Percentiles rank a stretch among this genome's conserved stretches.
These are phyloP conservation scores for Alternaria longipes DNA, from an alignment of 2,329 filamentous ascomycete genomes.

Conservation along the genomic window DNA sequence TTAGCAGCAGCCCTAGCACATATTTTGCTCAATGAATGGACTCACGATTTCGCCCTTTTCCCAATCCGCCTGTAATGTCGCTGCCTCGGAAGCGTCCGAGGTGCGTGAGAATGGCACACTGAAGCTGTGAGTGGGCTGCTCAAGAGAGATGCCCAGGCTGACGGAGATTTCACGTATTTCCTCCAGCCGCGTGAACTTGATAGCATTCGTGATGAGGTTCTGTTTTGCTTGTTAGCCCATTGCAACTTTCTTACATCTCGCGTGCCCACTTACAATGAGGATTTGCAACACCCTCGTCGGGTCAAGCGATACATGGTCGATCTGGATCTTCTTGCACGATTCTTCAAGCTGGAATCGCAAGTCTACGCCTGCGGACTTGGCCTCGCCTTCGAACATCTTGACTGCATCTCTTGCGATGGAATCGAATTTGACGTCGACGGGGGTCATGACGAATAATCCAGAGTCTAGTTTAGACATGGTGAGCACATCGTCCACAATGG, in stretches of 20 bases:
- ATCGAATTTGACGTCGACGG: conserved; percentile 50
- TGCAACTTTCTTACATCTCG: too few species aligned
- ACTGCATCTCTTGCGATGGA: conserved; percentile 46
- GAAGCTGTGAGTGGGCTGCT: conserved; percentile 44
- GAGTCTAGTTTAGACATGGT: conserved; percentile 55
- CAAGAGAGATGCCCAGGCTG: conserved; percentile 42
- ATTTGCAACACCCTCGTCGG: conserved; percentile 55
- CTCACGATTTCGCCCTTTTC: conserved; percentile 35
- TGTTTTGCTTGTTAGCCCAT: too few species aligned
- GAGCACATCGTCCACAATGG: conserved; percentile 53
- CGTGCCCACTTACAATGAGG: conserved; percentile 20
- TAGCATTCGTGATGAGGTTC: conserved; percentile 54
- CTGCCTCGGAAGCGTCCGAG: conserved; percentile 20
- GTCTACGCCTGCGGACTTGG: conserved; percentile 40
- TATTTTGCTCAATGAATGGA: neutral
- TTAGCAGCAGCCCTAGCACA: neutral
- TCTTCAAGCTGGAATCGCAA: conserved; percentile 46
- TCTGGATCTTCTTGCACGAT: conserved; percentile 44
- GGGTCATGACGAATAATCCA: conserved; percentile 52
- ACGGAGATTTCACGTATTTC: conserved; percentile 49
- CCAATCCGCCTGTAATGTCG: conserved; percentile 44
- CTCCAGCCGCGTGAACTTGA: conserved; percentile 56
- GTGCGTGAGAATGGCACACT: conserved; percentile 30
- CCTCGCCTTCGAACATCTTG: conserved; percentile 52
- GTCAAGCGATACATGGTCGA: conserved; percentile 54